Percentiles rank a stretch among this genome's conserved stretches.
phyloP scores from a whole-genome alignment of 768 basidiomycete species.

The Phlebiopsis gigantea region DNA sequence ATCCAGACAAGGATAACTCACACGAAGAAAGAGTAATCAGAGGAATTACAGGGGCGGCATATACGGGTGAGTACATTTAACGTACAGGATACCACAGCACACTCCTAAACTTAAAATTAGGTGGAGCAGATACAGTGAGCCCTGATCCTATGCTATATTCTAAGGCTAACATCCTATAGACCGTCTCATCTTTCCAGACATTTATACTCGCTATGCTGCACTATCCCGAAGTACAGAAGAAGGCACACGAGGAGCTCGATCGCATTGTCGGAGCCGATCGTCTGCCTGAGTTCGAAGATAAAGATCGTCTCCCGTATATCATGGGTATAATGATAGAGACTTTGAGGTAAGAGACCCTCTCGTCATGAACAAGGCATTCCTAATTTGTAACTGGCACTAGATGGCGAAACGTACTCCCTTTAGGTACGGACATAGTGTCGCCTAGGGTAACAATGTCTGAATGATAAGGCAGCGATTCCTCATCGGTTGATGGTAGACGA shows the following conservation, averaged over 20 bases:
- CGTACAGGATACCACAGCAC: background rate
- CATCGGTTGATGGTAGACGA: constrained; percentile 4
- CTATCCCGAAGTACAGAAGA: constrained; percentile 5
- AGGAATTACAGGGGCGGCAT: constrained; percentile 7
- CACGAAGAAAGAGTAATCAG: constrained; percentile 1
- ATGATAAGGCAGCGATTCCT: background rate
- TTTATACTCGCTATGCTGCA: constrained; percentile 9
- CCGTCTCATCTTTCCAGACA: background rate
- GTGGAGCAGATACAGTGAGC: constrained; percentile 8
- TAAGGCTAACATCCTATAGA: background rate
- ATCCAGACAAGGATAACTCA: constrained; percentile 41
- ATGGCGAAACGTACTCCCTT: constrained; percentile 4
- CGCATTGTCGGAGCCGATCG: constrained; percentile 7
- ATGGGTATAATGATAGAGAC: constrained; percentile 1
- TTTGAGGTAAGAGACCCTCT: background rate
- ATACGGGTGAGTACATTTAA: constrained; percentile 4
- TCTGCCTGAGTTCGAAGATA: constrained; percentile 6
- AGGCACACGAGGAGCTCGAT: constrained; percentile 9
- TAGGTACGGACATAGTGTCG: background rate
- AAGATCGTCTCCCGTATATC: constrained; percentile 4
- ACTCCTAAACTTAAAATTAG: background rate
- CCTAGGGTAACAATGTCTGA: background rate
- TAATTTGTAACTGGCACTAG: background rate
- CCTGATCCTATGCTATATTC: background rate
- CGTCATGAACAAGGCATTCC: background rate